Evolutionary conservation across 2,329 filamentous ascomycete species (phyloP), one percentile per base, ranked within the genome.

Genomic region (Xylariaceae sp.): DNA sequence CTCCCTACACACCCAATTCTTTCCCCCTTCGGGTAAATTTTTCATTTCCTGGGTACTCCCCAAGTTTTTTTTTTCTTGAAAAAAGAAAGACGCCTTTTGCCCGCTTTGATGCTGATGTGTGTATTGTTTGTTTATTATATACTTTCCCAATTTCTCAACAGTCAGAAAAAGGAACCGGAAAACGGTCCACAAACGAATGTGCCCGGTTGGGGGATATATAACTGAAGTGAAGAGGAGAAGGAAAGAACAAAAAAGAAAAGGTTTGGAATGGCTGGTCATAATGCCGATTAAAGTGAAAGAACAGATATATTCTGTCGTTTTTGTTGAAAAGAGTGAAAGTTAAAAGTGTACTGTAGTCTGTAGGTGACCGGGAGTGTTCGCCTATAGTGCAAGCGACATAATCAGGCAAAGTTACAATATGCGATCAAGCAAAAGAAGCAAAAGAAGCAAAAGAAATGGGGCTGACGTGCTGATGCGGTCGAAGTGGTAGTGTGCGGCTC

Each of bases 181-280:
- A 60, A 58, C 48, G 53, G 19, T 19, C 19, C 55, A 37, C 9
- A 7, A 58, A 57, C 2, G 52, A 57, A 57, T 7, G 57, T 53
- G 55, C 39, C 19, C 27, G 37, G 30, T 55, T 27, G 35, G 39
- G 47, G 40, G 52, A 51, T 53, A 53, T 34, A 34, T 32, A 39
- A 34, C 43, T 39, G n/a, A 35, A 55, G 52, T 2, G 51, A 19
- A 19, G 19, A 19, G 19, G 19, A 19, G 19, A 19, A 19, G 19
- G 19, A 19, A 19, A 19, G 19, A 19, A 19, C 19, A 19, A 19
- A 19, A 19, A 19, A 19, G n/a, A 19, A 19, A 19, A 19, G 19
- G 19, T 19, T 19, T 19, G 19, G 19, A 60, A 37, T 19, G 50
- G 54, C 35, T 35, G 31, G 42, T 39, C 34, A 47, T 26, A 50